Base-by-base conservation (phyloP, 148 eudicot species). In the Oxyria digyna region DNA sequence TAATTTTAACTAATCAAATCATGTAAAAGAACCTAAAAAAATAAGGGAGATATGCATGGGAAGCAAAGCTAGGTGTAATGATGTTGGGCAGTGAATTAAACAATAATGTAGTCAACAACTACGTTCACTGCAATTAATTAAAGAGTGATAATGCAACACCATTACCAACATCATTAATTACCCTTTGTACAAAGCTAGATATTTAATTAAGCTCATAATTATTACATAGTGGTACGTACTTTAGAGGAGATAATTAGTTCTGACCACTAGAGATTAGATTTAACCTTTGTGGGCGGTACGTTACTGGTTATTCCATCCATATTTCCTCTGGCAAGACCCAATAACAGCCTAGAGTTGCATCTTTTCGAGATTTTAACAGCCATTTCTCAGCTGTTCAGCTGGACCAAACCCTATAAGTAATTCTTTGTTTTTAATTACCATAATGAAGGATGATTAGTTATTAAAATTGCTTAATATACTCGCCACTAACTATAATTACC, bases 71-170 rank as follows among this genome's bases (percentile, higher is more conserved):
- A 31, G 20, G 33, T 59, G 9, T 59, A 31, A 59, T 59, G 65
- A 59, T 59, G 65, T 29, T 59, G 37, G 37, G 18, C 65, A 59
- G 65, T 59, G 65, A 59, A 59, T 29, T n/a, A n/a, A n/a, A n/a
- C 65, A 59, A 59, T 59, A 59, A 59, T 59, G 17, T 59, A 59
- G 65, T 59, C 65, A 59, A 59, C 38, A 59, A 29, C 65, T 59
- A 59, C 9, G 18, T 59, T 59, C 15, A 29, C 65, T 59, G 65
- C 35, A 59, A 59, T 27, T 31, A 29, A 59, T 27, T 1, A 13
- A 55, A 24, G 9, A 13, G 38, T 27, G 21, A 27, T 13, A 5
- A 59, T 59, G 62, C 18, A 59, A 24, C 35, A 27, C 63, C 33
- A 12, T 29, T 26, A 27, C 64, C 64, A 57, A 57, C 65, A 59